A percentile compares a stretch with the other conserved stretches of the same genome.
Conservation (phyloP, 208 protist species). For the Leishmania tropica region DNA sequence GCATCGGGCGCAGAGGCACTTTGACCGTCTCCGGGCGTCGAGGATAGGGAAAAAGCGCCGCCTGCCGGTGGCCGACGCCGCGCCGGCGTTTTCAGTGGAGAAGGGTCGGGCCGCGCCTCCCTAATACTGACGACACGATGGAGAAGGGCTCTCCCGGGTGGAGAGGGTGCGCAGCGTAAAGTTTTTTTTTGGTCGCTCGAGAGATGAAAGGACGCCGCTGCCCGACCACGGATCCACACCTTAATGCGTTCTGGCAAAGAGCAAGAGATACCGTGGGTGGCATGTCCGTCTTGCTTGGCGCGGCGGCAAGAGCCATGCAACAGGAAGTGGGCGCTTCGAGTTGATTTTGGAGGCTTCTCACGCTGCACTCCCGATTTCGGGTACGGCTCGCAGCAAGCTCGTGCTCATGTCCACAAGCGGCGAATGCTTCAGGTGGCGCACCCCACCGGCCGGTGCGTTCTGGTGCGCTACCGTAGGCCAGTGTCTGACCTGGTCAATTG, state of each 20-base stretch:
- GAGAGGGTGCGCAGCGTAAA: not conserved
- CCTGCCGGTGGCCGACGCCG: not conserved
- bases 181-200: not conserved
- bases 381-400: not conserved
- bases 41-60: not conserved
- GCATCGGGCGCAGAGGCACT: not conserved
- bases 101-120: not conserved
- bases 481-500: not conserved
- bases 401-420: not conserved
- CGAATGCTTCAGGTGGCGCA: not conserved
- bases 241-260: not conserved
- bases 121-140: not conserved
- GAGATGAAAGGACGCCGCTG: constrained; percentile 6
- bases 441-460: not conserved
- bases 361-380: not conserved
- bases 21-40: not conserved
- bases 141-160: not conserved
- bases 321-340: not conserved
- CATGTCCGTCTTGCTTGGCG: not conserved
- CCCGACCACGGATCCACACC: not conserved
- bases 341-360: not conserved
- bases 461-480: constrained; percentile 7
- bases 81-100: not conserved
- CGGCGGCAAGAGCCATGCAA: not conserved
- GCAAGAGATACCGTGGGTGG: not conserved